A percentile compares a stretch with the other conserved stretches of the same genome.
Evolutionary conservation across 2,329 filamentous ascomycete species (phyloP).

Genomic region (Fusarium penzigii): DNA sequence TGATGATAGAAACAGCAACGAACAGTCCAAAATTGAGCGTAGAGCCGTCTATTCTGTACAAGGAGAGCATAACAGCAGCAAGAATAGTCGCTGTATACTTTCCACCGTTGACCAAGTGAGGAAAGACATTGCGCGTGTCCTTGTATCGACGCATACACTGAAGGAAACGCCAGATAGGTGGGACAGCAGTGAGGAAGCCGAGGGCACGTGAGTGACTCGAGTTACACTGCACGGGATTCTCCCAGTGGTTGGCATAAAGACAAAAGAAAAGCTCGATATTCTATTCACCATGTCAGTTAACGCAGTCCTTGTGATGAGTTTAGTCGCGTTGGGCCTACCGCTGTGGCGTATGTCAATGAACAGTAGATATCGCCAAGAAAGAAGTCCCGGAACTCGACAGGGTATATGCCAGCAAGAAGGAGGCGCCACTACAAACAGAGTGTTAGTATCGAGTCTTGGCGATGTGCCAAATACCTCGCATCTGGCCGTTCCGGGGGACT

Average conservation of each 20-base stretch:
- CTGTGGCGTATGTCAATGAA: conserved; percentile 86
- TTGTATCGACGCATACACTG: conserved; percentile 89
- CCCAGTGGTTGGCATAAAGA: conserved; percentile 80
- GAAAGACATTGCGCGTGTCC: conserved; percentile 85
- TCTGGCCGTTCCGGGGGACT: conserved; percentile 36
- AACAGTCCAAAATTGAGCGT: conserved; percentile 67
- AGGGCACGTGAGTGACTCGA: conserved; percentile 80
- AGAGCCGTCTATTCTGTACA: conserved; percentile 75
- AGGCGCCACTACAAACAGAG: conserved; percentile 68
- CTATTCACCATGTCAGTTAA: conserved; percentile 41
- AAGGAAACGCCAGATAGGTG: conserved; percentile 85
- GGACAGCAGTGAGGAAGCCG: conserved; percentile 82
- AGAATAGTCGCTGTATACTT: conserved; percentile 88
- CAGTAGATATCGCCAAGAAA: conserved; percentile 98
- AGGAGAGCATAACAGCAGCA: conserved; percentile 73
- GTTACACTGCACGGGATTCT: conserved; percentile 74
- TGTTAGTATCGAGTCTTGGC: conserved; percentile 7
- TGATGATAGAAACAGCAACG: conserved; percentile 77
- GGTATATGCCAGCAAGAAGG: conserved; percentile 81
- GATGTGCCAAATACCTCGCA: background rate
- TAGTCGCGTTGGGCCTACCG: conserved; percentile 57
- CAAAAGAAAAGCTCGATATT: conserved; percentile 96
- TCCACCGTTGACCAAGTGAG: conserved; percentile 87
- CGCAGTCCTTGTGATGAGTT: too few species aligned
- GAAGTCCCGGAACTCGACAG: conserved; percentile 96